phyloP scores from a whole-genome alignment of 1,284 basidiomycete genomes.

The Rugosomyces carneus region DNA sequence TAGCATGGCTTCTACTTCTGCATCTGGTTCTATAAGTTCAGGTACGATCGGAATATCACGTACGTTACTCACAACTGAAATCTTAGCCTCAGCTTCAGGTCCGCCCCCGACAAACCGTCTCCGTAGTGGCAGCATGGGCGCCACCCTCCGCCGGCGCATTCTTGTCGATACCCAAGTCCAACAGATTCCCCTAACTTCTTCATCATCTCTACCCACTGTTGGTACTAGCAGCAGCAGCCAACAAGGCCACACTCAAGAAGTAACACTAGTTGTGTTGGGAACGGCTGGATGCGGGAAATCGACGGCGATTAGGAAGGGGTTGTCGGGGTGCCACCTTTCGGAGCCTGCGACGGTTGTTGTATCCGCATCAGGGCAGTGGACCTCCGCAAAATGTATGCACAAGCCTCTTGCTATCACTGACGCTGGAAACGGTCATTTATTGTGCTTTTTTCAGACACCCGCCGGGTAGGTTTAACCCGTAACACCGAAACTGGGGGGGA shows the following conservation, averaged over 20 bases:
- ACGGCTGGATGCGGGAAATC: conserved; percentile 67
- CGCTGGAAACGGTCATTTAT: too few relatives aligned
- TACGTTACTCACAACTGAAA: too few relatives aligned
- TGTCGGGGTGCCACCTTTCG: conserved; percentile 50
- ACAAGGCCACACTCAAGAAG: conserved; percentile 18
- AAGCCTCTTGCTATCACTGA: background rate
- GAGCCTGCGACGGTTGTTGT: conserved; percentile 32
- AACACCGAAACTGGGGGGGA: conserved; percentile 25
- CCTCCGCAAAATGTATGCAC: conserved; percentile 41
- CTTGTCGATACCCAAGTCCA: conserved; percentile 34
- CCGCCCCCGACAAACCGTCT: conserved; percentile 32
- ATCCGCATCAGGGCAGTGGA: conserved; percentile 18
- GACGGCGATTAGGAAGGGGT: conserved; percentile 59
- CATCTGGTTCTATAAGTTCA: conserved; percentile 13
- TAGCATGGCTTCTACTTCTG: conserved; percentile 28
- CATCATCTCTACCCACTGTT: too few relatives aligned
- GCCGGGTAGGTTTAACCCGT: conserved; percentile 40
- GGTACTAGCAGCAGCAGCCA: too few relatives aligned
- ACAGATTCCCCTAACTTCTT: conserved; percentile 17
- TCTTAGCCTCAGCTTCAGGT: conserved; percentile 17
- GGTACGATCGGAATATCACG: too few relatives aligned
- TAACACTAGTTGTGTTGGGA: conserved; percentile 66
- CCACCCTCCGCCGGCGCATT: conserved; percentile 26
- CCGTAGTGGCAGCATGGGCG: conserved; percentile 53
- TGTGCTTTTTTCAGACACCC: conserved; percentile 40